Evolutionary conservation across 331 rosid species (phyloP), one percentile per base, ranked within the genome.

Genomic region (Acacia concinna): DNA sequence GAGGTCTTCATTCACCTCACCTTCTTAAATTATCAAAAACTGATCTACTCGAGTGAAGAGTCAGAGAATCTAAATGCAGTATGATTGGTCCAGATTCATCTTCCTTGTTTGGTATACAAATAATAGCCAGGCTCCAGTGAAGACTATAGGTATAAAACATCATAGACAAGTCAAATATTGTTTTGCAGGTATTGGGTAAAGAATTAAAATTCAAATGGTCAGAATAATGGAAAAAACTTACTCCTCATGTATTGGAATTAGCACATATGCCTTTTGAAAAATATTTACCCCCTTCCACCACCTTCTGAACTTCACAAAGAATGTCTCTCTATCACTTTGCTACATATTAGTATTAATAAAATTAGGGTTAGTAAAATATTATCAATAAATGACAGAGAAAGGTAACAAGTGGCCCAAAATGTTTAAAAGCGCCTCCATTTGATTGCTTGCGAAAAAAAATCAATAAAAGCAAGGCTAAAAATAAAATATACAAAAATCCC

Each of bases 201-300:
- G 2, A 44, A 65, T 41, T 47, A 23, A 49, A 68, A 57, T 75
- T 11, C 38, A 57, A 31, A 74, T n/a, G 79, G 49, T 69, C 43
- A 37, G 59, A 67, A 38, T 49, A 68, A 43, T 15, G 31, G 31
- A 60, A 49, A 62, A 57, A 77, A 80, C 97, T 91, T 88, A 96
- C 99, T 86, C 91, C 86, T 93, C 93, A n/a, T 93, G 90, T 49
- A 96, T 89, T 3, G 99, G 98, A 87, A 96, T 89, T 80, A 96
- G 90, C 77, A 96, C 76, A 69, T 93, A 96, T 15, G 97, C 92
- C 90, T 96, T 96, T 86, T 93, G 87, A 83, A 96, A 96, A 82
- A 96, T 85, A 87, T 90, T 87, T 68, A 92, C 92, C 78, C 99
- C 98, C 79, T 90, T 96, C 99, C 99, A 96, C 99, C 99, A 96